Evolutionary conservation across 768 basidiomycete species (phyloP).

Genomic region (Strobilomyces dryophilus): DNA sequence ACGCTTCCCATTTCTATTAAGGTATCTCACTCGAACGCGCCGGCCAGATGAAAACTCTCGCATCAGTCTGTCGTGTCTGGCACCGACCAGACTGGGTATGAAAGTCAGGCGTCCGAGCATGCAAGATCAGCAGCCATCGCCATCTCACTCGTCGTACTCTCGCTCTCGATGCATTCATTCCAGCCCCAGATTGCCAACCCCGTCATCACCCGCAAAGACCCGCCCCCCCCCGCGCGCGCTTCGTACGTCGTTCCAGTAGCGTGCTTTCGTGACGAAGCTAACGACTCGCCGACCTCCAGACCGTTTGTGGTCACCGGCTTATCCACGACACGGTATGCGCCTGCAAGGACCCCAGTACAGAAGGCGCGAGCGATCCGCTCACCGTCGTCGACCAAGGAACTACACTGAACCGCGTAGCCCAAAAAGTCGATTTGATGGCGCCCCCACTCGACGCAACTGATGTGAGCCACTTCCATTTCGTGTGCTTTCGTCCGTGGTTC

Average conservation of each 20-base stretch:
- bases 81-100: background rate
- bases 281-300: background rate
- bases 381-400: too few relatives aligned
- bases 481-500: too few relatives aligned
- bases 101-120: background rate
- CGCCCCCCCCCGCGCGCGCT: background rate
- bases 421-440: too few relatives aligned
- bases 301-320: conserved; percentile 10
- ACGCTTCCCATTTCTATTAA: too few relatives aligned
- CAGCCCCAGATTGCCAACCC: background rate
- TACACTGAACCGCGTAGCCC: background rate
- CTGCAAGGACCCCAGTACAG: background rate
- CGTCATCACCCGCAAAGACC: background rate
- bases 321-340: background rate
- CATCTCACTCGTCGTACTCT: background rate
- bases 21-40: too few relatives aligned
- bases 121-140: background rate
- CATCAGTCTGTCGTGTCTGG: too few relatives aligned
- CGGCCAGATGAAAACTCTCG: too few relatives aligned
- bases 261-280: background rate
- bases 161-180: background rate
- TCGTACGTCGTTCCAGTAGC: background rate
- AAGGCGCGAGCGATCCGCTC: background rate
- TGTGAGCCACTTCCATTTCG: too few relatives aligned
- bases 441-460: too few relatives aligned